Evolutionary conservation across 148 eudicot species (phyloP), one percentile per base, ranked within the genome.

Genomic region (Beta vulgaris): DNA sequence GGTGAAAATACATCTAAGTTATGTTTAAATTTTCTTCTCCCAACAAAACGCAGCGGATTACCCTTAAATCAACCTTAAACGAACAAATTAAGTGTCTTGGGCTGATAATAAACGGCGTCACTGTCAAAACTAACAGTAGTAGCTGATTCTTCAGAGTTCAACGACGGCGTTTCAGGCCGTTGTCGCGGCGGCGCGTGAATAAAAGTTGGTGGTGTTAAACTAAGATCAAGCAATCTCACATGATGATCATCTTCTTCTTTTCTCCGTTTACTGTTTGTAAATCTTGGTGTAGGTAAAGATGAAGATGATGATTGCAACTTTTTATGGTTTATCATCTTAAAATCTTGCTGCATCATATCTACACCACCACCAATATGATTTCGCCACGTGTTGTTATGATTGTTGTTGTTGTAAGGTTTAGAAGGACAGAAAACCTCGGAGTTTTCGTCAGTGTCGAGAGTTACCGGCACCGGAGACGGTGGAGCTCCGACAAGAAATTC

Each of bases 91-190:
- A 87, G 71, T 57, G 87, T 77, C 67, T 77, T 68, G n/a, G 75
- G 69, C 59, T 77, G 69, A 10, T 66, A 66, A 26, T 40, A 66
- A 39, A 39, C n/a, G 7, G 39, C 69, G 7, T 66, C 69, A 28
- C 84, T 82, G 12, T 85, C 87, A 6, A 85, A 80, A 54, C 97
- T 86, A 3, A 82, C 84, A 0, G 89, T 91, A 4, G 92, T 88
- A 25, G 72, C 91, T 0, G 93, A 91, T 21, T 88, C 93, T 16
- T 91, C 93, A 0, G 96, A 91, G 54, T 80, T 85, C 76, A 80
- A 64, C 53, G 96, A 91, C 62, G 93, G 92, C 39, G 89, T 84
- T 21, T 79, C 89, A 0, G 74, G 80, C 10, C 90, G 91, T 69
- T 69, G 74, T 57, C 32, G 71, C 69, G 25, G 74, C 53, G 62